Base-by-base conservation (phyloP, 2,329 filamentous ascomycete genomes). In the Exophiala calicioides region DNA sequence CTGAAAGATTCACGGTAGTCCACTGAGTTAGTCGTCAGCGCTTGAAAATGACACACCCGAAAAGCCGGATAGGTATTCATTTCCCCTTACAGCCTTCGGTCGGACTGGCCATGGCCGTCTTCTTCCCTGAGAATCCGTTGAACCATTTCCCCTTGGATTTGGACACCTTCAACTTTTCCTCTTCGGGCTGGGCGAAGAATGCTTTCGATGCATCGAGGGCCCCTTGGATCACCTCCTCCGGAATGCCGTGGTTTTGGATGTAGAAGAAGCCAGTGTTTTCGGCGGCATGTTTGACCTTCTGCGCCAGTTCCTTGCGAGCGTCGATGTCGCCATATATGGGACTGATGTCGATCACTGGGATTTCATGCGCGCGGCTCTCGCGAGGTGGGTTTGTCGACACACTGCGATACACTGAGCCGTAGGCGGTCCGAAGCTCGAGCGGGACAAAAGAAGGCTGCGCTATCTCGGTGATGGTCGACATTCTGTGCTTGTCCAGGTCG, bases 331-430 rank as follows among this genome's bases (percentile, higher is more conserved):
- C 44, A 38, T 68, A 67, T 43, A 74, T 68, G 9, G 61, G 58
- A 0, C 67, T 65, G 5, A 80, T 61, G 55, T 81, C 75, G 40
- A 81, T 76, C 31, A 81, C 58, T 2, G 78, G 78, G 9, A 81
- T 76, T 58, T 81, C 72, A 56, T 63, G 66, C 3, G 61, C 52
- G 3, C 64, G 67, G 26, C 69, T 69, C 20, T 65, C 62, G 16
- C 72, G 62, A 3, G 71, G 69, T 5, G 69, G 65, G 1, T 65
- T 65, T 18, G 62, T 69, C 12, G 69, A 66, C 2, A 76, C 68
- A 10, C 69, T 62, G 16, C 73, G 68, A 53, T 63, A 74, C 24
- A 71, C 71, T 1, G 70, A 67, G 1, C 72, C 72, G 26, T 69
- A 68, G 0, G 70, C 67, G 1, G 69, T 72, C 24, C 70, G 64